Conservation (phyloP, 2,329 filamentous ascomycete genomes). For the Madurella fahalii region DNA sequence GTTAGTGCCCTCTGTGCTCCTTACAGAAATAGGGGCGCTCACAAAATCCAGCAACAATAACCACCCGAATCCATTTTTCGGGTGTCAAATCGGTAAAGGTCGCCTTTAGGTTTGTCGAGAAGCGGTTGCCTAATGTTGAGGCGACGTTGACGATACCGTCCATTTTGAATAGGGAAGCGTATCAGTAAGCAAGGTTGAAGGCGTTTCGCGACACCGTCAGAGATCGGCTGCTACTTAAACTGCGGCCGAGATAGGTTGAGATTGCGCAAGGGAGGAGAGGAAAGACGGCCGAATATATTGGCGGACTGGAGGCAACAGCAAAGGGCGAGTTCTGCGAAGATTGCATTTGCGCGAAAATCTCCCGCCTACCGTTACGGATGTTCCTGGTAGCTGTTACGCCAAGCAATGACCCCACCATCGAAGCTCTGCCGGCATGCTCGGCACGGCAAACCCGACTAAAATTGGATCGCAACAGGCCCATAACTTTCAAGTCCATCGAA, state of each 20-base stretch:
- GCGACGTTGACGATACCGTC: constrained; percentile 27
- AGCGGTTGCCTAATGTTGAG: constrained; percentile 30
- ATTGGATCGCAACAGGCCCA: background rate
- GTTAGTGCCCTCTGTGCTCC: constrained; percentile 1
- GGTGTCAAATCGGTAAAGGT: constrained; percentile 49
- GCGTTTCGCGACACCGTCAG: no score
- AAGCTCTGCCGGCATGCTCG: constrained; percentile 7
- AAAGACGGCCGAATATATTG: background rate
- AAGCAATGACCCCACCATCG: constrained; percentile 13
- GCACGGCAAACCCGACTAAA: background rate
- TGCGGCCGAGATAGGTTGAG: background rate
- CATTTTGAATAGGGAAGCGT: constrained; percentile 19
- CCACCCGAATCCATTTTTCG: constrained; percentile 61
- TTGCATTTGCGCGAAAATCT: constrained; percentile 18
- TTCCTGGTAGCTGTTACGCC: background rate
- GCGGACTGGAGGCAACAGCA: background rate
- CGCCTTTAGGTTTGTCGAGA: constrained; percentile 46
- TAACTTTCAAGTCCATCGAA: no score
- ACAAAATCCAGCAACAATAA: constrained; percentile 66
- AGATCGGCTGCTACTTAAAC: background rate
- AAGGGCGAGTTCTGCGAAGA: background rate
- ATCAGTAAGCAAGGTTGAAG: no score
- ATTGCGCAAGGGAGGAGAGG: background rate
- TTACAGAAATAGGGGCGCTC: background rate
- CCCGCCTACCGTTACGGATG: background rate